phyloP scores from a whole-genome alignment of 768 basidiomycete genomes.

The Jaapia argillacea region DNA sequence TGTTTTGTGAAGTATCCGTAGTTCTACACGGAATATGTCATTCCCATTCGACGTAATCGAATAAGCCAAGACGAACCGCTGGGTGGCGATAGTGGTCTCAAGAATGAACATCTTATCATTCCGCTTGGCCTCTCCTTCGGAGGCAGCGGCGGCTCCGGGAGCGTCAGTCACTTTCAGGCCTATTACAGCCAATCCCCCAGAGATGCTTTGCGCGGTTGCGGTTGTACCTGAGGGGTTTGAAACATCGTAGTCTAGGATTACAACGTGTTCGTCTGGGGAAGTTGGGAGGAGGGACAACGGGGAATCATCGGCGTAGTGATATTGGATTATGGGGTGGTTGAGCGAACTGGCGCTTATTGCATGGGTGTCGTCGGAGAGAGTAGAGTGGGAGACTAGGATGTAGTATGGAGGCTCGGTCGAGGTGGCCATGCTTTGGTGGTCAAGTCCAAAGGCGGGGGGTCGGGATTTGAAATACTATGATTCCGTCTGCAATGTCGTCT shows the following conservation, averaged over 20 bases:
- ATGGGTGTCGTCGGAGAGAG: conserved; percentile 27
- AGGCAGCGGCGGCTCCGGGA: conserved; percentile 53
- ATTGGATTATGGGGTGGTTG: conserved; percentile 65
- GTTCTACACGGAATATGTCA: too few relatives aligned
- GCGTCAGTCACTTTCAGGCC: conserved; percentile 62
- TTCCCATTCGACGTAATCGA: too few relatives aligned
- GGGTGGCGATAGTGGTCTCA: conserved; percentile 43
- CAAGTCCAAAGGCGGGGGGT: too few relatives aligned
- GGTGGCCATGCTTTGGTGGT: too few relatives aligned
- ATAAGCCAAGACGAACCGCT: too few relatives aligned
- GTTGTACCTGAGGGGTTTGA: conserved; percentile 15
- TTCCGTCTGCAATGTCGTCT: too few relatives aligned
- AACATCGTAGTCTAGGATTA: conserved; percentile 66
- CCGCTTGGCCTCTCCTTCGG: conserved; percentile 30
- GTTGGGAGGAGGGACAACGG: conserved; percentile 55
- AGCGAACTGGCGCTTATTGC: conserved; percentile 29
- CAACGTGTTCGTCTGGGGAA: conserved; percentile 54
- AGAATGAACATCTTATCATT: conserved; percentile 69
- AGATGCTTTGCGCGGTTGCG: conserved; percentile 43
- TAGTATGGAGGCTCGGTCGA: conserved; percentile 45
- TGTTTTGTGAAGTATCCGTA: too few relatives aligned
- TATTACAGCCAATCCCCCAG: conserved; percentile 36
- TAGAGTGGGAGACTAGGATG: conserved; percentile 54
- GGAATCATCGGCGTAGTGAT: conserved; percentile 75
- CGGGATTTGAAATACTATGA: too few relatives aligned